Evolutionary conservation across 306 rosid species (phyloP).

Genomic region (Cajanus cajan): DNA sequence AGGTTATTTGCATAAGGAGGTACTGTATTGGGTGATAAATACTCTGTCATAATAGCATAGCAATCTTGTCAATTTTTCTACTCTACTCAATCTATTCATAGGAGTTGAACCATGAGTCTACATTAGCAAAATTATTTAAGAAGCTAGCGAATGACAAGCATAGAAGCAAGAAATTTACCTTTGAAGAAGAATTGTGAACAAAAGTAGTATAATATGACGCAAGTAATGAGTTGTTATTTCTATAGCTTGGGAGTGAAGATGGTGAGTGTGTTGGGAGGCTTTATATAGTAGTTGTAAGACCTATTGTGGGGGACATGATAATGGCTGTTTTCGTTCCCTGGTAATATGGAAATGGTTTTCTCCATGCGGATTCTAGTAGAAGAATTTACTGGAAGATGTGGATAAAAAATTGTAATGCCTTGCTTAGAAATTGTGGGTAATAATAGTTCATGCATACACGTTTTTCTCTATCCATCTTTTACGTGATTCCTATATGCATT

Average conservation of each 20-base stretch:
- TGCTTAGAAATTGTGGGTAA: conserved; percentile 36
- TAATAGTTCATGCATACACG: conserved; percentile 39
- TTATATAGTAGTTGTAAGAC: conserved; percentile 58
- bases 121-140: conserved; percentile 23
- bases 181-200: conserved; percentile 28
- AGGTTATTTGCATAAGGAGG: conserved; percentile 14
- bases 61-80: conserved; percentile 20
- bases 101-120: conserved; percentile 12
- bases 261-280: conserved; percentile 53
- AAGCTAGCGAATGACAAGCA: conserved; percentile 6
- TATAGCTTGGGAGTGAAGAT: conserved; percentile 34
- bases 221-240: conserved; percentile 25
- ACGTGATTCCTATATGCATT: conserved; percentile 76
- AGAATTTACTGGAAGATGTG: conserved; percentile 20
- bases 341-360: conserved; percentile 39
- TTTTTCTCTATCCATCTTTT: conserved; percentile 49
- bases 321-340: conserved; percentile 46
- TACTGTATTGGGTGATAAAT: conserved; percentile 6
- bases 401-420: conserved; percentile 24
- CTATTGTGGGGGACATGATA: conserved; percentile 41
- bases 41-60: conserved; percentile 8
- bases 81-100: background rate
- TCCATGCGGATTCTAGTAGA: conserved; percentile 40
- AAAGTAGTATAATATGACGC: conserved; percentile 13
- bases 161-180: conserved; percentile 44